phyloP scores from a whole-genome alignment of 371 early-diverging fungal genomes.

The Mortierella sp. region DNA sequence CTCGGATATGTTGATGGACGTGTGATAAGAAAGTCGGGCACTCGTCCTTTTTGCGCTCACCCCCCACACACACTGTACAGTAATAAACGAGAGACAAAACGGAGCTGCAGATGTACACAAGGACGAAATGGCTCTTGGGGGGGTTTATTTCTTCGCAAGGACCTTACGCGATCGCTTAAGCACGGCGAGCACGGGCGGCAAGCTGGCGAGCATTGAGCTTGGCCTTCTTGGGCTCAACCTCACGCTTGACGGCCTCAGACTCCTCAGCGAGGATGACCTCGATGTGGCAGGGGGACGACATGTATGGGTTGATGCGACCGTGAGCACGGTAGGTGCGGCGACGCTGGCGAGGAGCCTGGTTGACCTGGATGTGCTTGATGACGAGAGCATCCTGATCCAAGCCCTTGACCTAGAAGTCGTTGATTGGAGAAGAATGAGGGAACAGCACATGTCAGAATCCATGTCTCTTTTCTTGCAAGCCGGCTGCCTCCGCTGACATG shows the following conservation, averaged over 20 bases:
- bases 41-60: too few species aligned
- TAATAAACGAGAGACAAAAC: too few species aligned
- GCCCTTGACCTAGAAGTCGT: slow-evolving; percentile 79
- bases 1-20: too few species aligned
- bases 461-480: too few species aligned
- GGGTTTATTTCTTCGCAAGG: too few species aligned
- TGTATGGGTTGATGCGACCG: slow-evolving; percentile 96
- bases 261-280: slow-evolving; percentile 93
- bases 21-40: too few species aligned
- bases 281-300: slow-evolving; percentile 97
- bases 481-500: too few species aligned
- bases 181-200: slow-evolving; percentile 67
- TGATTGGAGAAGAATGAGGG: too few species aligned
- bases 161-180: slow-evolving; percentile 20
- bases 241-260: slow-evolving; percentile 80
- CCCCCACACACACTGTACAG: too few species aligned
- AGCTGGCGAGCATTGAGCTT: slow-evolving; percentile 69
- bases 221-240: slow-evolving; percentile 71
- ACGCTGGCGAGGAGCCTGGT: slow-evolving; percentile 98
- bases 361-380: slow-evolving; percentile 97
- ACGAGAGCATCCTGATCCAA: slow-evolving; percentile 88
- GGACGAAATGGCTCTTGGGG: too few species aligned
- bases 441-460: too few species aligned
- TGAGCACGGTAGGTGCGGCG: slow-evolving; percentile 99
- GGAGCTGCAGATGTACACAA: too few species aligned